Percentiles rank a stretch among this genome's conserved stretches.
Evolutionary conservation across 352 stramenopile genomes (phyloP).

Genomic region (Phytopythium kandeliae): DNA sequence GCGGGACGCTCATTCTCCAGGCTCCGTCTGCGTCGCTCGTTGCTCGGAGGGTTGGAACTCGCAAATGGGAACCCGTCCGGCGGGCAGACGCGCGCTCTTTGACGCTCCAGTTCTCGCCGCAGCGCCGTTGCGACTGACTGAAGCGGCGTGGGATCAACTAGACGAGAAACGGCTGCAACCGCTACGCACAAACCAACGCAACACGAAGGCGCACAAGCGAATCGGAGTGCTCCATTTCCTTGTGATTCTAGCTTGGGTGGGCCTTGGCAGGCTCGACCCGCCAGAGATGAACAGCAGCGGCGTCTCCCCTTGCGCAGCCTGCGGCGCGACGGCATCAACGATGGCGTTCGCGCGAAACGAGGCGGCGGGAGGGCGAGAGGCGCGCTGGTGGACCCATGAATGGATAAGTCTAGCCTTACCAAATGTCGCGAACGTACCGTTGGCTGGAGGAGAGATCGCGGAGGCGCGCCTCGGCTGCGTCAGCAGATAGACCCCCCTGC

Average conservation of each 20-base stretch:
- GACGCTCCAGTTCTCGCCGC: too few species aligned
- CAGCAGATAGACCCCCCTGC: slow-evolving; percentile 40
- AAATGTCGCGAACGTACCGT: slow-evolving; percentile 89
- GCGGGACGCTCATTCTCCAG: slow-evolving; percentile 2
- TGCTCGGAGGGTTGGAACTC: background rate
- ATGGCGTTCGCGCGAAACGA: background rate
- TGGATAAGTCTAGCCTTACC: slow-evolving; percentile 51
- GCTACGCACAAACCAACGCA: background rate
- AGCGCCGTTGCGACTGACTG: background rate
- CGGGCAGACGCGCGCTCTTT: background rate
- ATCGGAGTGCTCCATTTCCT: background rate
- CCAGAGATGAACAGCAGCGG: background rate
- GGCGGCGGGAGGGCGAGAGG: slow-evolving; percentile 4
- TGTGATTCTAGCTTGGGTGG: too few species aligned
- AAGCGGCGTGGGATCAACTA: slow-evolving; percentile 1
- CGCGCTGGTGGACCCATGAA: background rate
- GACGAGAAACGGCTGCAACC: slow-evolving; percentile 2
- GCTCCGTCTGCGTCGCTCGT: background rate
- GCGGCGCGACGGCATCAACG: background rate
- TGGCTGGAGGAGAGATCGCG: slow-evolving; percentile 51
- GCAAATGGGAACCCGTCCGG: background rate
- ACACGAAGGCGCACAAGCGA: background rate
- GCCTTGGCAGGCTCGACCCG: too few species aligned
- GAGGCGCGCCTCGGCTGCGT: slow-evolving; percentile 60
- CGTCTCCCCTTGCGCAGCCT: slow-evolving; percentile 3